Base-by-base conservation (phyloP, 2,329 filamentous ascomycete genomes). In the Sporothrix pallida region DNA sequence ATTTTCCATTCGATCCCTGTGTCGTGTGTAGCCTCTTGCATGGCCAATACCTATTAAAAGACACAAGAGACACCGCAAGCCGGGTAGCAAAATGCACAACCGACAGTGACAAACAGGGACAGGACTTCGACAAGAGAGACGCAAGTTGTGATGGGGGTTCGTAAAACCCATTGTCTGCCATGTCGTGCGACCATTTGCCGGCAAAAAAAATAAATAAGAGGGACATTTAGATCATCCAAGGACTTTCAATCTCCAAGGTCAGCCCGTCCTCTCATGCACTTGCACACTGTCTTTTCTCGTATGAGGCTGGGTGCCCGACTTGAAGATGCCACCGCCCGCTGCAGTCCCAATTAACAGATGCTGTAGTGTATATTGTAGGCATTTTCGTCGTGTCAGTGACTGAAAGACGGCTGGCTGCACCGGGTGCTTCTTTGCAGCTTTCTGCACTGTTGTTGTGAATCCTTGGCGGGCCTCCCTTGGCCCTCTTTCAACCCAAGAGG, bases 1-100 rank as follows among this genome's bases (percentile, higher is more conserved):
- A 69, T 52, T 69, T 52, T 37, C 17, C 65, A 48, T 46, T 65
- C 37, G 62, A 65, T 65, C 62, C 37, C 17, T 67, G 42, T 67
- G n/a, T 67, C 42, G 42, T 67, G 42, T 48, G 42, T 67, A 26
- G 42, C 62, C 42, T 48, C 62, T 48, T 46, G 60, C n/a, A 46
- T 23, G 54, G n/a, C 42, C 62, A 26, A 56, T 26, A 10, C 5
- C 20, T 26, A 48, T 67, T 48, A 46, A 65, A 67, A 46, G 62
- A 17, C 62, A 46, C 62, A 48, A 20, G 15, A 48, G 31, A 48
- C n/a, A 26, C 62, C 62, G 62, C 42, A 67, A 26, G 20, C 62
- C 62, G 42, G 62, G 62, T 67, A 48, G 42, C 62, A 48, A 23
- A 46, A 37, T 37, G 31, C 31, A 37, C 7, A 37, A 37, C 4